Conservation (phyloP, 2,329 filamentous ascomycete genomes). For the Triangularia verruculosa region DNA sequence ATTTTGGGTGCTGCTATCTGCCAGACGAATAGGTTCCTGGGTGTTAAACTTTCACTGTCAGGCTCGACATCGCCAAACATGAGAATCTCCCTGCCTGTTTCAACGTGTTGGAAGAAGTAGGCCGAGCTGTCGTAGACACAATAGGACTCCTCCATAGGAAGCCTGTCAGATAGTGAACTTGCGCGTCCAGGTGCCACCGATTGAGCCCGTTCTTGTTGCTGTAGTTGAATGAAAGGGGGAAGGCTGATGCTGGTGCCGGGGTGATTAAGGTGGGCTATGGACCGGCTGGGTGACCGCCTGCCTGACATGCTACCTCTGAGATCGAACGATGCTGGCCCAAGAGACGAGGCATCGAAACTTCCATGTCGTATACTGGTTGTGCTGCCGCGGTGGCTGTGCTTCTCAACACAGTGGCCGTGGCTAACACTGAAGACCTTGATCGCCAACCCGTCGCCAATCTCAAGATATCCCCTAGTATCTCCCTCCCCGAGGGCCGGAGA, state of each 20-base stretch:
- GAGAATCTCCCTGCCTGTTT: slow-evolving; percentile 72
- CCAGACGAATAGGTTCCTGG: slow-evolving; percentile 83
- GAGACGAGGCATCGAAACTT: slow-evolving; percentile 46
- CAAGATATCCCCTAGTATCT: slow-evolving; percentile 77
- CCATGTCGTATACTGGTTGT: slow-evolving; percentile 46
- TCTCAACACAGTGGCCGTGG: slow-evolving; percentile 84
- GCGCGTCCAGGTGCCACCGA: slow-evolving; percentile 12
- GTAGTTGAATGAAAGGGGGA: slow-evolving; percentile 24
- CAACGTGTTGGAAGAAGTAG: slow-evolving; percentile 82
- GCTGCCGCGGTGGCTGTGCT: slow-evolving; percentile 63
- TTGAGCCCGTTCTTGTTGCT: slow-evolving; percentile 27
- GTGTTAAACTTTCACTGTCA: slow-evolving; percentile 76
- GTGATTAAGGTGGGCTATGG: slow-evolving; percentile 21
- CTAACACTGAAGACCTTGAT: slow-evolving; percentile 84
- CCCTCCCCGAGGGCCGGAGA: slow-evolving; percentile 80
- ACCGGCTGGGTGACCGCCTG: slow-evolving; percentile 28
- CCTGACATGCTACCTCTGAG: slow-evolving; percentile 2
- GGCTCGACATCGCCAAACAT: slow-evolving; percentile 97
- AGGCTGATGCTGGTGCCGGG: slow-evolving; percentile 22
- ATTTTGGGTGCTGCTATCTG: slow-evolving; percentile 84
- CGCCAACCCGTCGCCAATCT: slow-evolving; percentile 83
- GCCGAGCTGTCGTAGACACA: slow-evolving; percentile 86
- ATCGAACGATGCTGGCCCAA: slow-evolving; percentile 19
- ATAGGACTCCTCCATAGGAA: slow-evolving; percentile 41
- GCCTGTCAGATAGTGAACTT: slow-evolving; percentile 15